Percentiles rank a stretch among this genome's conserved stretches.
phyloP scores from a whole-genome alignment of 2,329 filamentous ascomycete genomes.

The Fusarium sp. region DNA sequence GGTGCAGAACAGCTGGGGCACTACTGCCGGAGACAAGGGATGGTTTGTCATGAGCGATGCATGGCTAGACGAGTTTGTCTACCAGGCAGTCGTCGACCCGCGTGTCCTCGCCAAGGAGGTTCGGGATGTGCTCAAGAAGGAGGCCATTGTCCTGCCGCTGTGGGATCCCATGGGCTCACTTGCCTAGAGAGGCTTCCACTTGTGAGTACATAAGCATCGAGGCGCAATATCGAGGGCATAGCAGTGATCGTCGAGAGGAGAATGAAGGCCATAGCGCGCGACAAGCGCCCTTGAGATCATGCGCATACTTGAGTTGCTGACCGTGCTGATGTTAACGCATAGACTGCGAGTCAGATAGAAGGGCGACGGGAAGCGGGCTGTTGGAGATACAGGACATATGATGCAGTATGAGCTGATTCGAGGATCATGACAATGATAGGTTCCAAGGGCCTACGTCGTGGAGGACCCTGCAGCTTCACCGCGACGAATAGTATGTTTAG shows the following conservation, averaged over 20 bases:
- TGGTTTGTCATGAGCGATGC: constrained; percentile 91
- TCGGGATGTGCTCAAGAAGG: constrained; percentile 74
- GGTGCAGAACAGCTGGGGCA: constrained; percentile 89
- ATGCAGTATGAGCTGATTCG: constrained; percentile 24
- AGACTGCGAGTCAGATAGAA: constrained; percentile 2
- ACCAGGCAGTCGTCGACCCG: constrained; percentile 86
- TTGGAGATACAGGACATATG: constrained; percentile 7
- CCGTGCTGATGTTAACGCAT: not conserved
- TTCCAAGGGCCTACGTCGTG: not conserved
- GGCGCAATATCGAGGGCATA: not conserved
- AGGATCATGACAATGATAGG: constrained; percentile 8
- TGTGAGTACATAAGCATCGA: not conserved
- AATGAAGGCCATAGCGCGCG: not conserved
- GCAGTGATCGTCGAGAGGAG: not conserved
- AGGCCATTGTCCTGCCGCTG: constrained; percentile 76
- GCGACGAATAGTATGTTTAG: constrained; percentile 12
- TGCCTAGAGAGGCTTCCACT: constrained; percentile 56
- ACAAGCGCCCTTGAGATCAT: not conserved
- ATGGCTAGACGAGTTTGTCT: constrained; percentile 85
- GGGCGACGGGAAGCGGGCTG: constrained; percentile 1
- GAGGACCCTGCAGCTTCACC: constrained; percentile 6
- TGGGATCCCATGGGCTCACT: constrained; percentile 86
- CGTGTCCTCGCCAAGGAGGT: constrained; percentile 73
- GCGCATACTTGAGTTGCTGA: not conserved
- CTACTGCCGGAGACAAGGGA: constrained; percentile 75